Evolutionary conservation across 208 protist genomes (phyloP), one percentile per base, ranked within the genome.

Genomic region (Trypanosoma mega): DNA sequence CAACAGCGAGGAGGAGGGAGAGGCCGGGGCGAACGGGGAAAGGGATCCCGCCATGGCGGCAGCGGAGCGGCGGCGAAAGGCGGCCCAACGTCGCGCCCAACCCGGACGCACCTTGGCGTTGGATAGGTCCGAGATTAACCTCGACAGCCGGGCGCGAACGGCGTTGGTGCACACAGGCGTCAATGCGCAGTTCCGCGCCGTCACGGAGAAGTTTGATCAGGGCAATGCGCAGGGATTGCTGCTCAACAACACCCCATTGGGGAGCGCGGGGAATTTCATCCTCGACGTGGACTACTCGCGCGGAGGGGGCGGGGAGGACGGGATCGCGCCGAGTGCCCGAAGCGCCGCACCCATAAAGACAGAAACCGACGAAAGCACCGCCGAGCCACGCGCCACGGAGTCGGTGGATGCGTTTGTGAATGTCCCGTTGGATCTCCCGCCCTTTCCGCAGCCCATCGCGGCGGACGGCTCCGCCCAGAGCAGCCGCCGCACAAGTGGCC

Each of bases 181-280:
- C 14, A 90, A 81, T 57, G 86, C 89, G 30, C 89, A 93, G 72
- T 96, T 96, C 55, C 80, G 89, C 41, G 85, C 89, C 55, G 85
- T 96, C 33, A 96, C 86, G 26, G 87, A 92, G 60, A 89, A 88
- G 60, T 96, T 96, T 62, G 89, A 96, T 53, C 89, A 96, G 45
- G 85, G 83, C 29, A 88, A 96, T 52, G 81, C 89, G 43, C 89
- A 96, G 44, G 89, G 89, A 2, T 70, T 96, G 63, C 63, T 96
- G 18, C 47, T 90, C 63, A 76, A 90, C 82, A 96, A 96, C 64
- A 80, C 86, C 7, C 89, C 89, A 11, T 49, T 93, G 48, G 89
- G 89, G 16, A 43, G 54, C n/a, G 68, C 62, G 2, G 89, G 89
- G 21, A 96, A 96, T 73, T 43, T 90, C 41, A 87, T 96, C 23